A percentile compares a stretch with the other conserved stretches of the same genome.
phyloP scores from a whole-genome alignment of 192 early-diverging fungal species.

The Entophlyctis helioformis region DNA sequence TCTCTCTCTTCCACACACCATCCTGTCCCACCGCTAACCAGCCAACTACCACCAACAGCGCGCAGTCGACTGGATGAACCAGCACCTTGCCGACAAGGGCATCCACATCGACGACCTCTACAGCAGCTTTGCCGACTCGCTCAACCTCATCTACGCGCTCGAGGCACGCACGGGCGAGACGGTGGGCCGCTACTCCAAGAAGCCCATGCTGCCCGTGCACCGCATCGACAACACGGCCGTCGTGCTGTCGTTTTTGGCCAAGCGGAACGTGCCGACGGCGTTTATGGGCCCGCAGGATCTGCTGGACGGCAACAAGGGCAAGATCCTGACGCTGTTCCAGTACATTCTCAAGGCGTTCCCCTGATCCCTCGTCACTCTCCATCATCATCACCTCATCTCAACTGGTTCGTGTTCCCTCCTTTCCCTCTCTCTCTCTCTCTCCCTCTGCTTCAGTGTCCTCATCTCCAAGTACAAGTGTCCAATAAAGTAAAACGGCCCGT shows the following conservation, averaged over 20 bases:
- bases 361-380: too few relatives aligned
- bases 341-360: slow-evolving; percentile 31
- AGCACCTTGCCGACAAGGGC: slow-evolving; percentile 17
- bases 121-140: slow-evolving; percentile 19
- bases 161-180: slow-evolving; percentile 26
- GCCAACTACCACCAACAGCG: slow-evolving; percentile 5
- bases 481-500: too few relatives aligned
- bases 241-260: slow-evolving; percentile 22
- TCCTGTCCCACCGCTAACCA: too few relatives aligned
- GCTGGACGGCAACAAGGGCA: slow-evolving; percentile 29
- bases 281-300: slow-evolving; percentile 34
- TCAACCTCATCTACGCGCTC: slow-evolving; percentile 35
- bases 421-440: too few relatives aligned
- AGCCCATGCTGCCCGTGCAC: slow-evolving; percentile 34
- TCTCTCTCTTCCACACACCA: too few relatives aligned
- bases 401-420: too few relatives aligned
- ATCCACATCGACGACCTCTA: slow-evolving; percentile 26
- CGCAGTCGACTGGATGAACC: slow-evolving; percentile 34
- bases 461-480: too few relatives aligned
- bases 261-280: slow-evolving; percentile 20
- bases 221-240: slow-evolving; percentile 36
- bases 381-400: too few relatives aligned
- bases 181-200: slow-evolving; percentile 41
- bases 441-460: too few relatives aligned
- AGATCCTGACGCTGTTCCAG: slow-evolving; percentile 36